phyloP scores from a whole-genome alignment of 2,329 filamentous ascomycete genomes.

The Rhexocercosporidium sp. region DNA sequence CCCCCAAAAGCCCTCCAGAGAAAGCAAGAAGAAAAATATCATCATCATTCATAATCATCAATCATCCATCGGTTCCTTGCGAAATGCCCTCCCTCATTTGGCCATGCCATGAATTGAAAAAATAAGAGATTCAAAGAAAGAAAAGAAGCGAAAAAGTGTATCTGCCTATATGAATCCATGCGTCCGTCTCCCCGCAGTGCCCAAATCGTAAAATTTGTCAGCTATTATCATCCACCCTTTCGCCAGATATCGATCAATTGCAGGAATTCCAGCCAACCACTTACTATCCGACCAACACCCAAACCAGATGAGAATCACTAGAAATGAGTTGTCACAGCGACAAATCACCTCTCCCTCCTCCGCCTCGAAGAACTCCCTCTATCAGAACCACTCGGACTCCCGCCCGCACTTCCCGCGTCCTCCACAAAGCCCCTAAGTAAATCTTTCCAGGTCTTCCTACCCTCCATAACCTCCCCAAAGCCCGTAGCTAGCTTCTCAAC shows the following conservation, averaged over 20 bases:
- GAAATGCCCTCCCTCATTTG: no score
- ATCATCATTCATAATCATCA: neutral
- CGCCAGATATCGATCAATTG: no score
- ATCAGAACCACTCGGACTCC: neutral
- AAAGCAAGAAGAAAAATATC: neutral
- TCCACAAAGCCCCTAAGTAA: slow-evolving; percentile 36
- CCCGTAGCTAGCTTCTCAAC: slow-evolving; percentile 35
- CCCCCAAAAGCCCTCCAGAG: no score
- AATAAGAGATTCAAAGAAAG: neutral
- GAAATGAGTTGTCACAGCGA: neutral
- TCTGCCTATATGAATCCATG: no score
- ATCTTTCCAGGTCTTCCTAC: slow-evolving; percentile 40
- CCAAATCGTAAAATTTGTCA: no score
- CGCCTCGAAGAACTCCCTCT: slow-evolving; percentile 7
- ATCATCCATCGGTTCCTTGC: neutral
- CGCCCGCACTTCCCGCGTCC: slow-evolving; percentile 19
- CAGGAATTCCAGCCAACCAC: no score
- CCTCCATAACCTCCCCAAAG: slow-evolving; percentile 39
- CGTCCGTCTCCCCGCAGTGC: no score
- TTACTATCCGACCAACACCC: no score
- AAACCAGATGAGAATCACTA: no score
- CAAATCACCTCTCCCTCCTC: slow-evolving; percentile 6
- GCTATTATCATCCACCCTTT: no score
- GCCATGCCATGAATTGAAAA: neutral
- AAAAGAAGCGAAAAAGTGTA: neutral